Evolutionary conservation across 768 basidiomycete species (phyloP).

Genomic region (Ramaria sp.): DNA sequence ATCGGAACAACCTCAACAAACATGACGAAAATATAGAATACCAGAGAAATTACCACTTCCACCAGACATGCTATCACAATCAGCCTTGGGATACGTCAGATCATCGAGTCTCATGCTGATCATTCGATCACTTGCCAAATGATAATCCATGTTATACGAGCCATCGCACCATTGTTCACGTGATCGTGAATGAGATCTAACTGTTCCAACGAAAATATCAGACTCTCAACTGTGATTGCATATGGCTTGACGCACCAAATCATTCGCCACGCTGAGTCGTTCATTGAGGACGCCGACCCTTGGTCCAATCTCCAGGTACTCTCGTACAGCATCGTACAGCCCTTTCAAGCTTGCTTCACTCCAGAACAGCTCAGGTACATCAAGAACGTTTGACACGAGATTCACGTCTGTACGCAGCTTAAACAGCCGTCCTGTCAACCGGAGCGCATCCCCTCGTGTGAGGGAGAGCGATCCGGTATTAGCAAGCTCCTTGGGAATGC

Average conservation of each 20-base stretch:
- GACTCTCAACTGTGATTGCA: neutral
- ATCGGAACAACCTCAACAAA: neutral
- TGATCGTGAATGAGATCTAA: constrained; percentile 91
- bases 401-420: constrained; percentile 85
- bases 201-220: constrained; percentile 26
- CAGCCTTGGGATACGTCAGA: constrained; percentile 43
- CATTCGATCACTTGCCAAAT: constrained; percentile 43
- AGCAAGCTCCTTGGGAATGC: constrained; percentile 80
- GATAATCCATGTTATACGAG: constrained; percentile 76
- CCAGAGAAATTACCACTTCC: constrained; percentile 47
- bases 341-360: constrained; percentile 82
- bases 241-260: constrained; percentile 50
- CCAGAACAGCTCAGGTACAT: constrained; percentile 93
- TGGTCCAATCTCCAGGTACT: constrained; percentile 87
- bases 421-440: constrained; percentile 63
- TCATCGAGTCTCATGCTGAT: constrained; percentile 19
- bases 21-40: neutral
- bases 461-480: constrained; percentile 65
- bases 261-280: constrained; percentile 76
- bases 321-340: constrained; percentile 85
- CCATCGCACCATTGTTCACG: constrained; percentile 82
- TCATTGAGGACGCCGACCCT: constrained; percentile 83
- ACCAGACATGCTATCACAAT: constrained; percentile 87
- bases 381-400: constrained; percentile 84
- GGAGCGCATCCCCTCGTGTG: constrained; percentile 72